Conservation (phyloP, 2,329 filamentous ascomycete genomes). For the Alternaria gaisen region DNA sequence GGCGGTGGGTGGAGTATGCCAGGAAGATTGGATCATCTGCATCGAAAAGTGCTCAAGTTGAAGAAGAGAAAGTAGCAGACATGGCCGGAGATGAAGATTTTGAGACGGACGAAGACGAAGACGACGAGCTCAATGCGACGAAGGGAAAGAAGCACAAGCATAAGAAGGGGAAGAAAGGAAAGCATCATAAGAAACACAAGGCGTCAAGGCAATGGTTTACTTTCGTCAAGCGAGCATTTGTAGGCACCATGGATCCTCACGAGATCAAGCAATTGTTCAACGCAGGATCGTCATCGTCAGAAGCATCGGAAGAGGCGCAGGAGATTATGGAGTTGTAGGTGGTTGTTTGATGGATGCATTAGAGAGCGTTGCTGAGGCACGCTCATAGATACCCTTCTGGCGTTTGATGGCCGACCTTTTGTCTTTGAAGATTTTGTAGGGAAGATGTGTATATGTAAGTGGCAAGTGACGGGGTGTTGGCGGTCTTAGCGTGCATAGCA, state of each 20-base stretch:
- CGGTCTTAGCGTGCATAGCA: neutral
- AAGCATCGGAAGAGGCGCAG: conserved; percentile 12
- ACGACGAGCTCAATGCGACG: conserved; percentile 27
- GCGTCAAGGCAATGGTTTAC: conserved; percentile 76
- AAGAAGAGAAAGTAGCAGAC: conserved; percentile 27
- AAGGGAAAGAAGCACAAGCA: conserved; percentile 58
- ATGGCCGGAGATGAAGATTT: conserved; percentile 35
- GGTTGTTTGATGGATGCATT: neutral
- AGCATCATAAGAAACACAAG: conserved; percentile 51
- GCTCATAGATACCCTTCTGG: conserved; percentile 3
- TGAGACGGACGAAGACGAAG: conserved; percentile 25
- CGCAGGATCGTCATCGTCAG: neutral
- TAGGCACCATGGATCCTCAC: conserved; percentile 72
- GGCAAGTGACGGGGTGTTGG: neutral
- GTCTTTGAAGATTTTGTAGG: neutral
- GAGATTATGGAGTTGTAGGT: conserved; percentile 32
- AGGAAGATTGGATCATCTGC: conserved; percentile 72
- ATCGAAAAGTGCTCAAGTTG: conserved; percentile 24
- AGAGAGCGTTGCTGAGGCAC: neutral
- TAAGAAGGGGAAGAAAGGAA: conserved; percentile 64
- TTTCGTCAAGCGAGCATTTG: conserved; percentile 81
- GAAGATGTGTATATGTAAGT: neutral
- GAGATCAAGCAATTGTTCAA: conserved; percentile 63
- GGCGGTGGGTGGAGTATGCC: conserved; percentile 81
- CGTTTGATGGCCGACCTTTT: neutral